phyloP scores from a whole-genome alignment of 2,329 filamentous ascomycete species.

The Beauveria australis region DNA sequence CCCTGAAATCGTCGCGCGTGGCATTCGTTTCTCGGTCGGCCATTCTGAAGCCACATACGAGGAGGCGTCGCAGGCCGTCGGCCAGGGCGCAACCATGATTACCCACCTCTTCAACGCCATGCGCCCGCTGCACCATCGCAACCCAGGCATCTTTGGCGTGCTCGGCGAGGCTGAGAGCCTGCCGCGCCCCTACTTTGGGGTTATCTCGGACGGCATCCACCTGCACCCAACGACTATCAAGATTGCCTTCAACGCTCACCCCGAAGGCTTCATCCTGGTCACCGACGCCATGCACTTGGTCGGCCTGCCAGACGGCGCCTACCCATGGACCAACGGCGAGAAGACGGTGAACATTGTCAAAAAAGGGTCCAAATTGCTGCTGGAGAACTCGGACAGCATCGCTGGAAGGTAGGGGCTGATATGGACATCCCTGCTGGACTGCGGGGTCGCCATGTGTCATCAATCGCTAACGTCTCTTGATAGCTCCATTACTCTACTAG shows the following conservation, averaged over 20 bases:
- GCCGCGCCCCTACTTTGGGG: conserved; percentile 69
- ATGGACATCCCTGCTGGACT: neutral
- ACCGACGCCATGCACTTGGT: conserved; percentile 88
- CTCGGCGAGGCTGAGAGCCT: conserved; percentile 57
- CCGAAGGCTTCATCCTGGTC: conserved; percentile 76
- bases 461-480: neutral
- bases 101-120: conserved; percentile 94
- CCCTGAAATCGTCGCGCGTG: conserved; percentile 52
- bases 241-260: conserved; percentile 81
- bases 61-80: conserved; percentile 62
- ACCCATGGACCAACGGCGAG: conserved; percentile 75
- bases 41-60: conserved; percentile 86
- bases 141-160: conserved; percentile 83
- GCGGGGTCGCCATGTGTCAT: neutral
- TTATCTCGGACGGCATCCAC: conserved; percentile 87
- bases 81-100: conserved; percentile 77
- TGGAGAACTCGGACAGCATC: conserved; percentile 72
- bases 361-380: conserved; percentile 60
- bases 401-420: conserved; percentile 54
- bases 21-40: conserved; percentile 72
- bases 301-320: conserved; percentile 74
- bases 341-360: conserved; percentile 55
- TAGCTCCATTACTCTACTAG: conserved; percentile 64
- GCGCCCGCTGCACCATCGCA: conserved; percentile 81
- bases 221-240: conserved; percentile 81